phyloP scores from a whole-genome alignment of 805 yeast species.

The Candida coleopterorum region DNA sequence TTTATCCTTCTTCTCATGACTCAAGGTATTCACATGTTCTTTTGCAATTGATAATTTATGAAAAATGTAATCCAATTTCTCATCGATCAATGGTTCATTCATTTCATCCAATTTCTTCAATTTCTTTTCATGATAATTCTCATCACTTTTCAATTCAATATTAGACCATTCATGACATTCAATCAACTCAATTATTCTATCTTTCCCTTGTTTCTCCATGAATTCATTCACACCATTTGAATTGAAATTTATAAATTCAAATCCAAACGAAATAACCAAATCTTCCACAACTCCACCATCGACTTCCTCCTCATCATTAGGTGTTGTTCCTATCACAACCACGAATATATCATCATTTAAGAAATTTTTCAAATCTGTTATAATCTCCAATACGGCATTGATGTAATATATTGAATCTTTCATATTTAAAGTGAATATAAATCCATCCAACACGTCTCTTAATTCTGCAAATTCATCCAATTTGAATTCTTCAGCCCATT shows the following conservation, averaged over 20 bases:
- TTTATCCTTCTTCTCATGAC: constrained; percentile 21
- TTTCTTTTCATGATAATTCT: constrained; percentile 18
- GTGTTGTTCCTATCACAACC: constrained; percentile 28
- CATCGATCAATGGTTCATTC: constrained; percentile 22
- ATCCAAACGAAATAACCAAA: constrained; percentile 29
- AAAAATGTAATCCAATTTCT: constrained; percentile 24
- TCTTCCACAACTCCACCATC: constrained; percentile 33
- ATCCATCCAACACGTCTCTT: constrained; percentile 43
- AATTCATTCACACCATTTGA: constrained; percentile 36
- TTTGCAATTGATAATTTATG: constrained; percentile 33
- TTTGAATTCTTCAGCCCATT: constrained; percentile 39
- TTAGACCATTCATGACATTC: constrained; percentile 47
- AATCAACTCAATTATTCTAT: constrained; percentile 41
- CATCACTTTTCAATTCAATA: constrained; percentile 12
- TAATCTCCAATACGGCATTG: constrained; percentile 14
- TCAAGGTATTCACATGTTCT: constrained; percentile 19
- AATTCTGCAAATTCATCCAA: constrained; percentile 36
- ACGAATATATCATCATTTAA: constrained; percentile 19
- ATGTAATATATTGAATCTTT: constrained; percentile 17
- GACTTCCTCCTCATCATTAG: neutral
- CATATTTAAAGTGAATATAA: constrained; percentile 37
- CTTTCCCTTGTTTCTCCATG: constrained; percentile 38
- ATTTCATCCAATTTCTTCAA: constrained; percentile 18
- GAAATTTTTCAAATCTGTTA: constrained; percentile 11
- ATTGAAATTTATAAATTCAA: constrained; percentile 37